Conservation (phyloP, 805 yeast species). For the Starmerella powellii region DNA sequence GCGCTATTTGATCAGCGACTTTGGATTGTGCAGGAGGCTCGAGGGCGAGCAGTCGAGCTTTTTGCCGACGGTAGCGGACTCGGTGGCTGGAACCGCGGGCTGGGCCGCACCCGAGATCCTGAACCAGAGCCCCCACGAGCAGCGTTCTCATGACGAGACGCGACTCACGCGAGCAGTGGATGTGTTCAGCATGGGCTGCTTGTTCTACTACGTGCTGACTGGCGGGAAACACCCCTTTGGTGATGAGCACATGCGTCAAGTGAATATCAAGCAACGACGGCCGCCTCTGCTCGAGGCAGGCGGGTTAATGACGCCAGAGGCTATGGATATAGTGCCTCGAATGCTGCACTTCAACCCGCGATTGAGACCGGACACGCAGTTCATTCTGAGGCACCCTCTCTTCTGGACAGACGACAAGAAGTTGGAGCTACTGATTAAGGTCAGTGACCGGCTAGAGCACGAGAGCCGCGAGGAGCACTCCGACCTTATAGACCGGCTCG, state of each 20-base stretch:
- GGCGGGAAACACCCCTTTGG: conserved; percentile 92
- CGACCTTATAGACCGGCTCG: conserved; percentile 43
- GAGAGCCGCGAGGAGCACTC: conserved; percentile 74
- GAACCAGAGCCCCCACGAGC: neutral
- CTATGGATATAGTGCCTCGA: conserved; percentile 52
- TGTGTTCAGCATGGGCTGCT: conserved; percentile 89
- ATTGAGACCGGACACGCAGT: conserved; percentile 55
- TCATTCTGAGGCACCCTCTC: conserved; percentile 68
- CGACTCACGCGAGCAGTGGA: conserved; percentile 82
- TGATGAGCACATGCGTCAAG: conserved; percentile 76
- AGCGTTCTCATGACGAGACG: too few species aligned
- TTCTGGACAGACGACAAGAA: conserved; percentile 72
- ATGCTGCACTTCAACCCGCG: conserved; percentile 65
- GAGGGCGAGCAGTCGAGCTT: conserved; percentile 90
- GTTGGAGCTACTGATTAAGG: conserved; percentile 71
- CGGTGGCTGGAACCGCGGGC: conserved; percentile 94
- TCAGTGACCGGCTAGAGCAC: conserved; percentile 81
- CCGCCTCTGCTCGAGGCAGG: conserved; percentile 41
- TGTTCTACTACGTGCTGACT: conserved; percentile 73
- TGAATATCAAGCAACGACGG: conserved; percentile 64
- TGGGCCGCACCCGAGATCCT: conserved; percentile 90
- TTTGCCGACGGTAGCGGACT: conserved; percentile 48
- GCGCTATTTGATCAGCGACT: conserved; percentile 79
- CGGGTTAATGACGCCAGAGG: conserved; percentile 38
- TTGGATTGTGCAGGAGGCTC: conserved; percentile 85